Evolutionary conservation across 1,284 basidiomycete species (phyloP).

Genomic region (Leccinum proliferum): DNA sequence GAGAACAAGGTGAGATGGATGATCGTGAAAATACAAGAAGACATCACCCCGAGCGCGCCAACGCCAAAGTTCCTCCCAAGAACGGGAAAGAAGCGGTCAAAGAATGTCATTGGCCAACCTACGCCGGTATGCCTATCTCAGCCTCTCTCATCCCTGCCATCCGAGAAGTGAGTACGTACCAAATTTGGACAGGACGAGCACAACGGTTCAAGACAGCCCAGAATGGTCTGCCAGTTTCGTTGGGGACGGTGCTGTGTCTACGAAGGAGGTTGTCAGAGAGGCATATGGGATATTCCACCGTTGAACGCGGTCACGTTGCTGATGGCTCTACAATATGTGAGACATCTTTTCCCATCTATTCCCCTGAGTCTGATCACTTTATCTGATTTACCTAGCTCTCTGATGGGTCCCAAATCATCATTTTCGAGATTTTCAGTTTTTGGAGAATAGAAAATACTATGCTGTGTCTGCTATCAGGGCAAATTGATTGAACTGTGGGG

Average conservation of each 20-base stretch:
- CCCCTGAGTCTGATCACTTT: no score
- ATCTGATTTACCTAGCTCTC: no score
- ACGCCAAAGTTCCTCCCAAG: slow-evolving; percentile 80
- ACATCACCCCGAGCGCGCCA: slow-evolving; percentile 74
- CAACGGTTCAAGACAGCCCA: slow-evolving; percentile 78
- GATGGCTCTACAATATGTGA: no score
- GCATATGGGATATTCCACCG: no score
- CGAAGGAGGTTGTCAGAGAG: slow-evolving; percentile 7
- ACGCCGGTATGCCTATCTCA: slow-evolving; percentile 28
- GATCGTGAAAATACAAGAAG: background rate
- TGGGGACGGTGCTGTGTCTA: slow-evolving; percentile 75
- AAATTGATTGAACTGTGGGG: no score
- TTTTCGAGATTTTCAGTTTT: no score
- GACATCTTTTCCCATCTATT: no score
- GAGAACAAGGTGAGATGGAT: background rate
- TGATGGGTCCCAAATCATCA: no score
- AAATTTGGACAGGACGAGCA: slow-evolving; percentile 64
- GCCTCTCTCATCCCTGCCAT: background rate
- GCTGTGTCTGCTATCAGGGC: no score
- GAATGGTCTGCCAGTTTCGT: slow-evolving; percentile 81
- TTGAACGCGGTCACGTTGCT: no score
- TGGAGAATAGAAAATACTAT: no score
- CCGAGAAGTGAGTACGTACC: slow-evolving; percentile 7
- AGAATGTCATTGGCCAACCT: slow-evolving; percentile 70
- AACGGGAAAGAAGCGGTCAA: slow-evolving; percentile 79